Evolutionary conservation across 139 green algal species (phyloP).

Genomic region (Nannochloris sp.): DNA sequence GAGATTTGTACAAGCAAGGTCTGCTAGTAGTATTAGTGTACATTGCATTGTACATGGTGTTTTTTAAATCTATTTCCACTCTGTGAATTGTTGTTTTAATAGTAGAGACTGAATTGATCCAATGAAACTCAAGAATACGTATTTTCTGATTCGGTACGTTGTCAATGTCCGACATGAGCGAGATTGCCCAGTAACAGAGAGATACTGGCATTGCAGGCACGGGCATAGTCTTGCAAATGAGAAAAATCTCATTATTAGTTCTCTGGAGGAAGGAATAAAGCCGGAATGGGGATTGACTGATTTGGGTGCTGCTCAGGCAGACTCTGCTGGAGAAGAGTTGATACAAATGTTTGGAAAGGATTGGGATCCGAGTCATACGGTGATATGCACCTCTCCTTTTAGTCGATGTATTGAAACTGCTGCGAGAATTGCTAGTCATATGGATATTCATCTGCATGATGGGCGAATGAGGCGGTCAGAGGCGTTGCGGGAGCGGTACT

Average conservation of each 20-base stretch:
- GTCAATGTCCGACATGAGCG: constrained; percentile 27
- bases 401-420: constrained; percentile 41
- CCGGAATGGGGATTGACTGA: constrained; percentile 30
- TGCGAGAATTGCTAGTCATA: constrained; percentile 2
- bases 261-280: constrained; percentile 28
- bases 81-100: no score
- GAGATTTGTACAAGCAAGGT: no score
- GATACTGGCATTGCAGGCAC: constrained; percentile 1
- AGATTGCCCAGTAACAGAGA: constrained; percentile 30
- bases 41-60: no score
- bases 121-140: constrained; percentile 15
- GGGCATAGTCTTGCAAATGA: background rate
- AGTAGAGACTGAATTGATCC: no score
- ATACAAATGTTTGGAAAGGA: background rate
- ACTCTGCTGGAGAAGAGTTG: constrained; percentile 24
- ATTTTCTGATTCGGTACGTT: constrained; percentile 39
- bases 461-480: background rate
- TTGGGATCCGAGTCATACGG: background rate
- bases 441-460: background rate
- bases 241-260: constrained; percentile 6
- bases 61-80: no score
- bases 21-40: no score
- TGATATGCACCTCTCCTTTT: constrained; percentile 33
- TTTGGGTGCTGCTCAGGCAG: constrained; percentile 33
- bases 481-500: constrained; percentile 42